Base-by-base conservation (phyloP, 2,329 filamentous ascomycete species). In the Fusarium kyushuense region DNA sequence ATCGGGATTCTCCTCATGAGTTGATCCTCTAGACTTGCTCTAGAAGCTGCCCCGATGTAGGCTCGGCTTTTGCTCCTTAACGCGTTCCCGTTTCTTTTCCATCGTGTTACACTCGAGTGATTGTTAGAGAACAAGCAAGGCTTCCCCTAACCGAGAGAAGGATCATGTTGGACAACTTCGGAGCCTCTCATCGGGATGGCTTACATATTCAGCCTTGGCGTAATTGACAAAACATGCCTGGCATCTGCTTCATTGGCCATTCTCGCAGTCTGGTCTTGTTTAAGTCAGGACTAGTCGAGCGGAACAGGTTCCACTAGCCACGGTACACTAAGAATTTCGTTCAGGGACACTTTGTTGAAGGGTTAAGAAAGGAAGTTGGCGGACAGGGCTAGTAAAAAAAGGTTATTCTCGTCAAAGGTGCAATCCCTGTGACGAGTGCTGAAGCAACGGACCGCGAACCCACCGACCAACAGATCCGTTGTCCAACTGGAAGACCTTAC, bases 401-500 rank as follows among this genome's bases (percentile, higher is more conserved):
- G 33, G 55, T 38, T 56, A 52, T 66, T 36, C 33, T 49, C 7
- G 27, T 63, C 36, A 33, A 41, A 65, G 32, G 47, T 59, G 38
- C 25, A 38, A 65, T 42, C 38, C 40, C 41, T 61, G 56, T 30
- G 42, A 51, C 52, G 27, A 30, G 33, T 43, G 23, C 53, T 54
- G 36, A 40, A 60, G 32, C 27, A 19, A 19, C 17, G 32, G 23
- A 40, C 32, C 23, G 23, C 17, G 40, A 56, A 49, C 35, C 48
- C 45, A 41, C 9, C 38, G 9, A 61, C 43, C 42, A 25, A 51
- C 36, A 35, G 33, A 54, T 63, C 67, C 48, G 54, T 25, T 64
- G 58, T 47, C 70, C 69, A 74, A 74, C 66, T 63, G 69, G 62
- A 72, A 58, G 60, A 63, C 64, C 64, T 61, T 71, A 72, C 71